phyloP scores from a whole-genome alignment of 2,329 filamentous ascomycete genomes.

The Aschersonia sp. region DNA sequence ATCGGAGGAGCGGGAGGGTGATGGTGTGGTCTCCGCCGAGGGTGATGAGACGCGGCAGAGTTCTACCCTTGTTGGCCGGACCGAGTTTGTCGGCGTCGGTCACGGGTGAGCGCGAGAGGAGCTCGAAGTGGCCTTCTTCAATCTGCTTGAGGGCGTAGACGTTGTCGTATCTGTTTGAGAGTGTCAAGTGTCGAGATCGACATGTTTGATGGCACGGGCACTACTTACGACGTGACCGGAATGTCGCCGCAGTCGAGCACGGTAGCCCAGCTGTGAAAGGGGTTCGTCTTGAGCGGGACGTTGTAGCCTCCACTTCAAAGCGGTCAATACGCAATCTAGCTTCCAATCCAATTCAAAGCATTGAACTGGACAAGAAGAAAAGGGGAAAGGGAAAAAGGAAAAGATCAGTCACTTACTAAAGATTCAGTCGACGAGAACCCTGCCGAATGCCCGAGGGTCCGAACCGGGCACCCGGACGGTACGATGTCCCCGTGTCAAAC shows the following conservation, averaged over 20 bases:
- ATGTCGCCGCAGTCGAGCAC: slow-evolving; percentile 77
- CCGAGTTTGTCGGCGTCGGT: slow-evolving; percentile 55
- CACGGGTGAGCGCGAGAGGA: slow-evolving; percentile 55
- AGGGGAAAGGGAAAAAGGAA: slow-evolving; percentile 9
- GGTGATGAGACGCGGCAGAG: slow-evolving; percentile 68
- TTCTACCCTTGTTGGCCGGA: slow-evolving; percentile 58
- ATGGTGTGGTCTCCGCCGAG: slow-evolving; percentile 53
- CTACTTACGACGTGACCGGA: slow-evolving; percentile 62
- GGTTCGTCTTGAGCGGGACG: slow-evolving; percentile 56
- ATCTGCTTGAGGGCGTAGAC: slow-evolving; percentile 71
- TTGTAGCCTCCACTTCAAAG: slow-evolving; percentile 66
- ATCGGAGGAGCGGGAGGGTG: slow-evolving; percentile 42
- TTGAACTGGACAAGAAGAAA: no score
- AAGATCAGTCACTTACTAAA: slow-evolving; percentile 48
- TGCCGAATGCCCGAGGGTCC: slow-evolving; percentile 76
- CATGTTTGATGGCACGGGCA: not conserved
- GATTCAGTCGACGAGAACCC: slow-evolving; percentile 71
- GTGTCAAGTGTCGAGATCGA: not conserved
- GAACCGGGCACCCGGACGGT: slow-evolving; percentile 71
- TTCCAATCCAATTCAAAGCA: not conserved
- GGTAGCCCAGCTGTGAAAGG: slow-evolving; percentile 67
- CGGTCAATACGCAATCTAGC: not conserved
- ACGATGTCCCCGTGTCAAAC: slow-evolving; percentile 78
- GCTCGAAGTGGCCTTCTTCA: slow-evolving; percentile 67
- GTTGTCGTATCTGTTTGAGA: slow-evolving; percentile 57